Evolutionary conservation across 306 rosid species (phyloP).

Genomic region (Inga oerstediana): DNA sequence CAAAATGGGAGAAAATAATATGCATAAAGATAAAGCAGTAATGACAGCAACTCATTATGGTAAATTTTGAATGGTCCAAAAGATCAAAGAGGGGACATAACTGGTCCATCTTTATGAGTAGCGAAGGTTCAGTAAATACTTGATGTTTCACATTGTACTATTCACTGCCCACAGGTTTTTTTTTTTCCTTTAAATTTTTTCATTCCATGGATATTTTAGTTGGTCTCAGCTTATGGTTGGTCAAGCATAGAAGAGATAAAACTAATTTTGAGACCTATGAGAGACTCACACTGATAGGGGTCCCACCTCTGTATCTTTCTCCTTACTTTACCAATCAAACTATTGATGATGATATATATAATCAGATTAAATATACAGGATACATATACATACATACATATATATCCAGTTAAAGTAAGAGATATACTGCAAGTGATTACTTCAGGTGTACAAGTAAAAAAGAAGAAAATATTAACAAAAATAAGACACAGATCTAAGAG

Average conservation of each 20-base stretch:
- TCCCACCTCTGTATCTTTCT: background rate
- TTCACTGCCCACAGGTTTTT: background rate
- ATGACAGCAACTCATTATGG: background rate
- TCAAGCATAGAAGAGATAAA: background rate
- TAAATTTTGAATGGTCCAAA: background rate
- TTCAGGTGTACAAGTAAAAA: background rate
- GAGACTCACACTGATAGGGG: background rate
- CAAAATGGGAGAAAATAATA: background rate
- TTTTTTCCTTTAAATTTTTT: background rate
- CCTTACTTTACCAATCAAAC: background rate
- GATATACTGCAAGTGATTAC: background rate
- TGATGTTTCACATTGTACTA: background rate
- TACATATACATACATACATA: too few relatives aligned
- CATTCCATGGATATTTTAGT: background rate
- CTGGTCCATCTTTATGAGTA: slow-evolving; percentile 4
- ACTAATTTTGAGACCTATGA: too few relatives aligned
- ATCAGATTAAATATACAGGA: too few relatives aligned
- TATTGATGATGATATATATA: background rate
- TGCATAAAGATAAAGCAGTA: background rate
- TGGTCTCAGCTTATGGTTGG: background rate
- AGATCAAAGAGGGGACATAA: background rate
- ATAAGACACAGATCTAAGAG: background rate
- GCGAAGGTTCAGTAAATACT: background rate
- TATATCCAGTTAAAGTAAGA: background rate
- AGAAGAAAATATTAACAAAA: background rate